Evolutionary conservation across 2,329 filamentous ascomycete genomes (phyloP), one percentile per base, ranked within the genome.

Genomic region (Trichoderma koningiopsis): DNA sequence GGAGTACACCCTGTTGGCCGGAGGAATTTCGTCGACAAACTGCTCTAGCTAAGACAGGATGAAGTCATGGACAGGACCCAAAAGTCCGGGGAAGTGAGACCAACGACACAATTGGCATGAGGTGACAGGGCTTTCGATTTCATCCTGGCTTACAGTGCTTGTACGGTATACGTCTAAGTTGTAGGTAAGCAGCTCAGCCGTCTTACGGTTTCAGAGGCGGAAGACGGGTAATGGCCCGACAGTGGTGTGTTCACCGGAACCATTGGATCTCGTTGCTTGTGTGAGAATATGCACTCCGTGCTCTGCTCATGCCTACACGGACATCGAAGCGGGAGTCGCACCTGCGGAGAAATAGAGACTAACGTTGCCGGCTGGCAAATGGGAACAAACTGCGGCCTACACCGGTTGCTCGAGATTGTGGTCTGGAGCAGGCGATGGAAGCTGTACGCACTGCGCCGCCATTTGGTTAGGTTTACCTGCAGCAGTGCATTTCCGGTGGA

Each of bases 11-110:
- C 55, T 67, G 63, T 55, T 29, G 53, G 52, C 62, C 62, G 53
- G 53, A 57, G 53, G 22, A 43, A 43, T 64, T 29, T 33, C 14
- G 22, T 29, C 27, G 27, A 56, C 27, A 5, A 29, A 24, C 19
- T 16, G 33, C 60, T 47, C 31, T 49, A 19, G 19, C 27, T 29
- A 27, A 27, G 27, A 53, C 63, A 66, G 8, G 40, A 55, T 69
- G 68, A 69, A 55, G 68, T 69, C 68, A 65, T 69, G 68, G 61
- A 47, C 14, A 59, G 37, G 43, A 33, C 16, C 53, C 31, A 27
- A 69, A 65, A 59, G 55, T 64, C 59, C 59, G 68, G 60, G 68
- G 60, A 65, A 64, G 35, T 49, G 35, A 59, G 55, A 64, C 59
- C 53, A 7, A 59, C 29, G 53, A 64, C 40, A 53, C 24, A 64